A percentile compares a stretch with the other conserved stretches of the same genome.
These are phyloP conservation scores for Cymodocea nodosa DNA, from an alignment of 116 monocot genomes.

Conservation along the genomic window DNA sequence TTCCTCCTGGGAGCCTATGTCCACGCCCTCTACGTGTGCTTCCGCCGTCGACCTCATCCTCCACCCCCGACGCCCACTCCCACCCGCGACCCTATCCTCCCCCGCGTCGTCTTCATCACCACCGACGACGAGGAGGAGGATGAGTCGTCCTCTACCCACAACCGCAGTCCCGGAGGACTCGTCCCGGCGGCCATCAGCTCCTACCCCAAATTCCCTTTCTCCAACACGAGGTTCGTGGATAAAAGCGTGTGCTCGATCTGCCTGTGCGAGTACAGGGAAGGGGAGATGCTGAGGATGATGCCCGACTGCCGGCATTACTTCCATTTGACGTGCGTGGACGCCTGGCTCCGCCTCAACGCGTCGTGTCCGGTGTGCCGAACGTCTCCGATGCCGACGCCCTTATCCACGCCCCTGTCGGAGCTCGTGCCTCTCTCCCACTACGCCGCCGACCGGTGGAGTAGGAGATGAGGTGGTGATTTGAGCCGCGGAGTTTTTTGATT, in stretches of 20 bases:
- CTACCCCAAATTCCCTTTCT: constrained; percentile 54
- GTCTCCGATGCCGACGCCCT: constrained; percentile 55
- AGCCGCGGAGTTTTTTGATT: not conserved
- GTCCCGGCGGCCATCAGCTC: constrained; percentile 45
- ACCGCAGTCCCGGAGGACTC: constrained; percentile 28
- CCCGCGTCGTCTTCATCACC: constrained; percentile 42
- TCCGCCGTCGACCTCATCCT: constrained; percentile 18
- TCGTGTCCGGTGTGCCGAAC: constrained; percentile 81
- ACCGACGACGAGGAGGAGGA: constrained; percentile 28
- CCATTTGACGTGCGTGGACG: constrained; percentile 64
- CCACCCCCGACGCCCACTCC: not conserved
- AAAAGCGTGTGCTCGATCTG: constrained; percentile 26
- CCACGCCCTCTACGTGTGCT: constrained; percentile 56
- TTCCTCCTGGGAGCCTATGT: constrained; percentile 49
- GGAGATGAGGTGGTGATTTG: constrained; percentile 17
- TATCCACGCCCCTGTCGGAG: constrained; percentile 74
- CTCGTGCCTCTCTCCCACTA: constrained; percentile 68
- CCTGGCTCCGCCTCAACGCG: constrained; percentile 65
- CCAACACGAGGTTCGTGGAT: constrained; percentile 1
- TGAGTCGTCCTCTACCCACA: constrained; percentile 3
- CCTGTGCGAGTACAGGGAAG: constrained; percentile 70
- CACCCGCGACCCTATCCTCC: constrained; percentile 7
- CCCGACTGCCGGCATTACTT: constrained; percentile 76
- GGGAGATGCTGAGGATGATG: constrained; percentile 83
- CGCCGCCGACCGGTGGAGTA: constrained; percentile 41